Evolutionary conservation across 108 stramenopile species (phyloP), one percentile per base, ranked within the genome.

Genomic region (Craspedostauros australis): DNA sequence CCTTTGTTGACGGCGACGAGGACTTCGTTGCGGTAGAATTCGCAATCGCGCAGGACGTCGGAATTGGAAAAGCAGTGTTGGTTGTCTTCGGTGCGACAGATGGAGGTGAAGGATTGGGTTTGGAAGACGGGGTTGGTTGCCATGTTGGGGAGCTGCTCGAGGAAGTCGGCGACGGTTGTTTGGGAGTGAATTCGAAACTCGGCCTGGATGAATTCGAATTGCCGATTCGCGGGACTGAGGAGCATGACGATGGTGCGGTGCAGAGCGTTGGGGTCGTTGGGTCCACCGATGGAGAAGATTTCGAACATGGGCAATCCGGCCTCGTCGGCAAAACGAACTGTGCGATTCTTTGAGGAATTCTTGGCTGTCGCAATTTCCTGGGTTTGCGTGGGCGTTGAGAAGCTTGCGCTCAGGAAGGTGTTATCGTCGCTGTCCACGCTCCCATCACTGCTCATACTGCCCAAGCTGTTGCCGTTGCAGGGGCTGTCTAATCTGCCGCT

Each of bases 181-280:
- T 12, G 28, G 1, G 36, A 29, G 37, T 62, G 50, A 7, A 42
- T 16, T 4, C 50, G 60, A 24, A 44, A 67, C 19, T 67, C 66
- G 2, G 38, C n/a, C 25, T 67, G 54, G 4, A 67, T 15, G 31
- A 67, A 67, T 22, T 67, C 66, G 59, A 59, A 67, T 29, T 25
- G 58, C 11, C 56, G 55, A 39, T 57, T 57, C 3, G 7, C 14
- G 3, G 66, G 66, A 59, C 49, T 57, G 2, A 67, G 42, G 24
- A 59, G 16, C 32, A 67, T 31, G 20, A 67, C 22, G 2, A 67
- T 50, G 0, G 59, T 23, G 1, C 66, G 38, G 4, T 32, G 32
- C 14, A 14, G 7, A 4, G 12, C 44, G 5, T 43, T 43, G 1
- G 44, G 34, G 5, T 57, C 44, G 3, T 7, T 25, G 56, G 5